phyloP scores from a whole-genome alignment of 2,329 filamentous ascomycete genomes.

The Alternaria conjuncta region DNA sequence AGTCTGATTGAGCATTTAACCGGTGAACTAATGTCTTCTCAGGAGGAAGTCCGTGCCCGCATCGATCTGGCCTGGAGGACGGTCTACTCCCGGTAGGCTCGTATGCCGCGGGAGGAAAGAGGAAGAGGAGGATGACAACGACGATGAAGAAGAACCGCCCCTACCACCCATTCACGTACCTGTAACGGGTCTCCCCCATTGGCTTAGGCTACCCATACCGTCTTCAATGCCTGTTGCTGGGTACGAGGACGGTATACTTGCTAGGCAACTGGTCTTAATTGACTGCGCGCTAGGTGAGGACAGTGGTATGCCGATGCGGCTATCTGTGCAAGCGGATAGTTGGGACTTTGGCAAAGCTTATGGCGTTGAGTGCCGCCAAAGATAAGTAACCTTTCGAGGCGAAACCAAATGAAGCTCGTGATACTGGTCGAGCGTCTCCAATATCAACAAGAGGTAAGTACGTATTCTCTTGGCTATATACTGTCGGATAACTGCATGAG shows the following conservation, averaged over 20 bases:
- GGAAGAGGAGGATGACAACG: not conserved
- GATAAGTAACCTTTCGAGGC: constrained; percentile 4
- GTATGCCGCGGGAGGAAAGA: not conserved
- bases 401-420: not conserved
- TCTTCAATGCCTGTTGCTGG: not conserved
- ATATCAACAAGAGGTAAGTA: not conserved
- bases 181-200: constrained; percentile 1
- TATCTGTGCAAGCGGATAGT: not conserved
- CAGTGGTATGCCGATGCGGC: not conserved
- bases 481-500: not conserved
- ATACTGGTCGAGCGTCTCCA: not conserved
- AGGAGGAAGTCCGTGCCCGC: not conserved
- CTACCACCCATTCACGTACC: not conserved
- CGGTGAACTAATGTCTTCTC: not conserved
- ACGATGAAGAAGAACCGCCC: not conserved
- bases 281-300: constrained; percentile 1
- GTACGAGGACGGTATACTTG: not conserved
- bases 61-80: not conserved
- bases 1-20: not conserved
- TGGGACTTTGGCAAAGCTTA: constrained; percentile 4
- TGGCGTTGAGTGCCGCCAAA: constrained; percentile 2
- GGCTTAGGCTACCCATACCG: not conserved
- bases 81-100: not conserved
- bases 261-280: constrained; percentile 5
- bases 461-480: not conserved